Percentiles rank a stretch among this genome's conserved stretches.
Conservation (phyloP, 768 basidiomycete species). For the Suillus tomentosus region DNA sequence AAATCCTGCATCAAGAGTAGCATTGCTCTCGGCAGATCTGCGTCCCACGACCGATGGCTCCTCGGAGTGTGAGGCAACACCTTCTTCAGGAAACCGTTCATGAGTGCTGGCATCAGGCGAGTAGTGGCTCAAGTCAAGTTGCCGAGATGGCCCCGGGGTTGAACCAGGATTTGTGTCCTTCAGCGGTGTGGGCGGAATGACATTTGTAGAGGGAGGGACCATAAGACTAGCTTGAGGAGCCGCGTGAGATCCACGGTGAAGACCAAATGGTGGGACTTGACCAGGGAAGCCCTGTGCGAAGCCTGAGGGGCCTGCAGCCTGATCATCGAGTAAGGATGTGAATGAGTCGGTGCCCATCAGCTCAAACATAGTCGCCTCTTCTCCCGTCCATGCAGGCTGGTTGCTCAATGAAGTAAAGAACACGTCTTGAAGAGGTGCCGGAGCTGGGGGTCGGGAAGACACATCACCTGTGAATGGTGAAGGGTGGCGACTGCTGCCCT, state of each 20-base stretch:
- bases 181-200: too few species aligned
- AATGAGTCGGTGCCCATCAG: background rate
- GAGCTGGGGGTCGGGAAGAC: background rate
- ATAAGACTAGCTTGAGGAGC: too few species aligned
- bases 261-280: too few species aligned
- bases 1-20: slow-evolving; percentile 2
- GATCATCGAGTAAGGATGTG: too few species aligned
- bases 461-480: too few species aligned
- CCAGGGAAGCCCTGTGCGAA: too few species aligned
- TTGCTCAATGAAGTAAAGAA: background rate
- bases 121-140: background rate
- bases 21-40: background rate
- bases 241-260: too few species aligned
- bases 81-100: background rate
- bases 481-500: too few species aligned
- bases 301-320: too few species aligned
- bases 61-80: background rate
- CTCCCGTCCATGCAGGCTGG: background rate
- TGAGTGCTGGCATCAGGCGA: background rate
- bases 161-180: too few species aligned
- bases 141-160: too few species aligned
- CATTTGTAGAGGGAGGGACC: too few species aligned
- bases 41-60: background rate
- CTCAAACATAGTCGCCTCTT: background rate
- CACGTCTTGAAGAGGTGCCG: background rate